Percentiles rank a stretch among this genome's conserved stretches.
phyloP scores from a whole-genome alignment of 306 rosid species.

The Gastrolobium villosum region DNA sequence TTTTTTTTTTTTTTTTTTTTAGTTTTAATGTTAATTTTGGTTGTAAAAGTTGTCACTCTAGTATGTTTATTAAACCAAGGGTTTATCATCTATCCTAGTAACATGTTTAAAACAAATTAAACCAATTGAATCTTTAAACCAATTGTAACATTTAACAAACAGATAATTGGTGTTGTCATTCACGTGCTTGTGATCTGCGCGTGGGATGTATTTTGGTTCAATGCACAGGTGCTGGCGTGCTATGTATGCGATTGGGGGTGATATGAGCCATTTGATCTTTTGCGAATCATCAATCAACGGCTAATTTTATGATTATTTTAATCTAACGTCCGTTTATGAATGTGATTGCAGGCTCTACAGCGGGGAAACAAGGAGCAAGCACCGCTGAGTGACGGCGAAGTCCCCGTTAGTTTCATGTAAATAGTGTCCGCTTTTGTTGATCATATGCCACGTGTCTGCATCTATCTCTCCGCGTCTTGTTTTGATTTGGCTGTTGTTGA shows the following conservation, averaged over 20 bases:
- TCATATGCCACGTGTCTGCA: conserved; percentile 18
- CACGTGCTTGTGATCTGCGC: not conserved
- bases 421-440: conserved; percentile 28
- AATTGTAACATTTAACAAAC: not conserved
- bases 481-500: not conserved
- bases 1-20: not conserved
- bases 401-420: conserved; percentile 37
- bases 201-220: not conserved
- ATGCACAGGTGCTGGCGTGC: not conserved
- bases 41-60: not conserved
- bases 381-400: conserved; percentile 52
- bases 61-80: not conserved
- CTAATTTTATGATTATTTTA: not conserved
- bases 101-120: no score
- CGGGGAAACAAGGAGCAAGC: conserved; percentile 78
- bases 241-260: not conserved
- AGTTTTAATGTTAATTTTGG: no score
- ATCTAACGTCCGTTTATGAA: not conserved
- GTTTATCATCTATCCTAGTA: no score
- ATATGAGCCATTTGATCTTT: conserved; percentile 14
- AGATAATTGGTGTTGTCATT: not conserved
- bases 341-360: conserved; percentile 85
- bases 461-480: not conserved
- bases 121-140: no score
- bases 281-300: not conserved